phyloP scores from a whole-genome alignment of 306 rosid species.

The Prosopis cineraria region DNA sequence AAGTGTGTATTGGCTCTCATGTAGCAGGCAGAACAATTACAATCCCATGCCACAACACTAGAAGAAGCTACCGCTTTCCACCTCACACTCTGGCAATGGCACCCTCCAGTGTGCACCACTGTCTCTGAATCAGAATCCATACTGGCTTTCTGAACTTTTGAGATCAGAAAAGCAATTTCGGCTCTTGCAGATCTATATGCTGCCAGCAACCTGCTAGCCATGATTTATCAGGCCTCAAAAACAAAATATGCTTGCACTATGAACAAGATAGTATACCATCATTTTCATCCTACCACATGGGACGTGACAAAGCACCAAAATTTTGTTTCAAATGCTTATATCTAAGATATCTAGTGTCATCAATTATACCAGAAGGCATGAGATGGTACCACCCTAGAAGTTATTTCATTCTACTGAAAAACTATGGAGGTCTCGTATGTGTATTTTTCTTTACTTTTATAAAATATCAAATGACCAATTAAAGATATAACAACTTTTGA shows the following conservation, averaged over 20 bases:
- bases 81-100: constrained; percentile 82
- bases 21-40: constrained; percentile 79
- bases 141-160: constrained; percentile 23
- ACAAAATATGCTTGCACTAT: neutral
- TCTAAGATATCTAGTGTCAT: neutral
- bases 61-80: constrained; percentile 72
- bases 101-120: constrained; percentile 75
- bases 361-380: neutral
- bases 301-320: no score
- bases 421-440: neutral
- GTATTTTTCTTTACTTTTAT: neutral
- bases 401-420: neutral
- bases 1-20: constrained; percentile 74
- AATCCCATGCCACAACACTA: constrained; percentile 71
- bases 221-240: neutral
- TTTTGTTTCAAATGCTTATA: no score
- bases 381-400: neutral
- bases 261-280: neutral
- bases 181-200: neutral
- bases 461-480: neutral
- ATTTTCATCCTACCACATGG: neutral
- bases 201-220: neutral
- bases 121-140: constrained; percentile 66
- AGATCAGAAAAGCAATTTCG: neutral
- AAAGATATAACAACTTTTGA: neutral